phyloP scores from a whole-genome alignment of 345 rosid species.

The Aquilaria malaccensis region DNA sequence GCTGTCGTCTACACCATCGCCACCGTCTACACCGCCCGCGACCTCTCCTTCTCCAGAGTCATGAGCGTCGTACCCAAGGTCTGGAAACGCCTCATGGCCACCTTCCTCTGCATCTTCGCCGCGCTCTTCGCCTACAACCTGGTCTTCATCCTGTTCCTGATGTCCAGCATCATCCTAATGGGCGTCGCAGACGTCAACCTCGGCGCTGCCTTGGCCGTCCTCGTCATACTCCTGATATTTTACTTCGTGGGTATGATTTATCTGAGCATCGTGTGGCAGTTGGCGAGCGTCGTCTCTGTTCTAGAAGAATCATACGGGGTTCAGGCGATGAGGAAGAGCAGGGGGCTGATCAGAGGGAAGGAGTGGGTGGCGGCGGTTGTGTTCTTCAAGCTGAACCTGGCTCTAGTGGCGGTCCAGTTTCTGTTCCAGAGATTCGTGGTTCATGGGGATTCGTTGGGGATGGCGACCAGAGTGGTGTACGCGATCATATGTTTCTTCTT shows the following conservation, averaged over 20 bases:
- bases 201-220: rapidly evolving
- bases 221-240: neutral
- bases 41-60: constrained; percentile 29
- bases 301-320: constrained; percentile 37
- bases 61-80: constrained; percentile 43
- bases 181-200: neutral
- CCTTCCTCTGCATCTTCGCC: constrained; percentile 27
- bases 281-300: constrained; percentile 44
- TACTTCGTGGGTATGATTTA: constrained; percentile 28
- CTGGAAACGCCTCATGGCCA: constrained; percentile 46
- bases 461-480: constrained; percentile 13
- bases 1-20: constrained; percentile 56
- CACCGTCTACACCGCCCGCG: constrained; percentile 28
- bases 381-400: constrained; percentile 17
- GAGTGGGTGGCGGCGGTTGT: constrained; percentile 3
- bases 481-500: constrained; percentile 28
- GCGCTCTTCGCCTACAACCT: constrained; percentile 18
- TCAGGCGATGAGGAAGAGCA: constrained; percentile 34
- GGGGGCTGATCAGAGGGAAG: constrained; percentile 39
- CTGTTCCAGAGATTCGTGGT: constrained; percentile 25
- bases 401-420: neutral
- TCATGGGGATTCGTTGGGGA: constrained; percentile 14
- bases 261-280: constrained; percentile 35
- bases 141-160: neutral
- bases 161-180: neutral